Evolutionary conservation across 371 early-diverging fungal species (phyloP).

Genomic region (Apophysomyces trapeziformis): DNA sequence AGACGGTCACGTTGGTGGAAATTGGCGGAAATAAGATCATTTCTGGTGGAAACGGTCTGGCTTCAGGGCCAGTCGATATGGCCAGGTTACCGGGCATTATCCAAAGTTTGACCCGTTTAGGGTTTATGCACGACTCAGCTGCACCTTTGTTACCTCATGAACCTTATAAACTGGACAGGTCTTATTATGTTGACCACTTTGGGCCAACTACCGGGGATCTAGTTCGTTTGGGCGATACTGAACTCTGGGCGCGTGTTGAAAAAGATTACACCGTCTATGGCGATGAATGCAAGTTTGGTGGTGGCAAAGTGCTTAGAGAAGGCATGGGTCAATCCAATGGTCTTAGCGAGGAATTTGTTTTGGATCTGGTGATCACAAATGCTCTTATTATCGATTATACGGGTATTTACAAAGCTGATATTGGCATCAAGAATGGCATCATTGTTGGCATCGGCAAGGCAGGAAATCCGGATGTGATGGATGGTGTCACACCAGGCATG

Average conservation of each 20-base stretch:
- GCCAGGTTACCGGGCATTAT: conserved; percentile 51
- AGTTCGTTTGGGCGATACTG: conserved; percentile 84
- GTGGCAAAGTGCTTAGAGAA: conserved; percentile 87
- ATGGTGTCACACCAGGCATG: conserved; percentile 88
- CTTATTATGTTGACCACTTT: conserved; percentile 84
- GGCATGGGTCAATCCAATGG: conserved; percentile 88
- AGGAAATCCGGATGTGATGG: conserved; percentile 97
- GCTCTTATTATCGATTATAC: conserved; percentile 89
- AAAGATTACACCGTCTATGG: conserved; percentile 88
- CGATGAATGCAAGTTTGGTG: conserved; percentile 90
- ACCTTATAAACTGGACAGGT: conserved; percentile 70
- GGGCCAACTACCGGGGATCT: conserved; percentile 93
- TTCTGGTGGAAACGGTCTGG: conserved; percentile 83
- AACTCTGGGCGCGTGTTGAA: conserved; percentile 87
- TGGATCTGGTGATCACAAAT: conserved; percentile 94
- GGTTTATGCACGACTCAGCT: conserved; percentile 64
- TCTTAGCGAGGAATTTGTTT: conserved; percentile 67
- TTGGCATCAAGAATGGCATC: conserved; percentile 84
- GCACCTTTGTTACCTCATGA: conserved; percentile 45
- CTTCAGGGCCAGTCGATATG: conserved; percentile 72
- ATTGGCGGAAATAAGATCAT: conserved; percentile 85
- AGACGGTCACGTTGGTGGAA: conserved; percentile 78
- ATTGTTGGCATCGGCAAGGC: conserved; percentile 94
- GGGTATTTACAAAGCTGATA: conserved; percentile 97
- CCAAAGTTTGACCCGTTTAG: conserved; percentile 38